phyloP scores from a whole-genome alignment of 2,329 filamentous ascomycete species.

The Exophiala aquamarina region DNA sequence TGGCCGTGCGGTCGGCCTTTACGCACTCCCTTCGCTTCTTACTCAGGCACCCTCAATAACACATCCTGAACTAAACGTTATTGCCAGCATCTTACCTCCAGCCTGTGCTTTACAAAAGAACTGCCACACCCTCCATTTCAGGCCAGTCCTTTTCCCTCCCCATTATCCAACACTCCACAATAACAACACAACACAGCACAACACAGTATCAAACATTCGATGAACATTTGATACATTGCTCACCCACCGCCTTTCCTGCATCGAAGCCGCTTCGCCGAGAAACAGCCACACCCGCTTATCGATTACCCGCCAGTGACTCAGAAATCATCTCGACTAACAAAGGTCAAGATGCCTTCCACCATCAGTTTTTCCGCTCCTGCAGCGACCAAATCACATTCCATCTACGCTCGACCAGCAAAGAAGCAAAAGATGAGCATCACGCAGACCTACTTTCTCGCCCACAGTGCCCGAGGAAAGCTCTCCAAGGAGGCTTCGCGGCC shows the following conservation, averaged over 20 bases:
- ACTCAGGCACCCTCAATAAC: constrained; percentile 23
- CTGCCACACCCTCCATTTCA: constrained; percentile 15
- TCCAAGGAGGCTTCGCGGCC: constrained; percentile 83
- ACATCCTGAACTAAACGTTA: constrained; percentile 9
- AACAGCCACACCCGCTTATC: constrained; percentile 2
- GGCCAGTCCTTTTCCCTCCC: constrained; percentile 10
- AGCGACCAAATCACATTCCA: constrained; percentile 25
- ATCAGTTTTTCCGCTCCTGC: constrained; percentile 26
- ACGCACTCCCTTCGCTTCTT: constrained; percentile 18
- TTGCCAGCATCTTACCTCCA: constrained; percentile 17
- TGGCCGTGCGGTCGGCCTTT: constrained; percentile 16
- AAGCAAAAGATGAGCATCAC: constrained; percentile 91
- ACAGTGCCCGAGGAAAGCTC: constrained; percentile 95
- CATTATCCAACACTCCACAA: constrained; percentile 7
- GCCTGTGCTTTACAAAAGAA: constrained; percentile 24
- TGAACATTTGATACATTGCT: constrained; percentile 7
- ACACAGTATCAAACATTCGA: constrained; percentile 2
- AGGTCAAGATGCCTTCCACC: constrained; percentile 30
- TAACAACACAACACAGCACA: constrained; percentile 1
- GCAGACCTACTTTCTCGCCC: constrained; percentile 97
- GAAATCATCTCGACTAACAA: constrained; percentile 4
- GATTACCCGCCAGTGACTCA: constrained; percentile 21
- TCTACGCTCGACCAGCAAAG: constrained; percentile 32
- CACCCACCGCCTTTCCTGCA: constrained; percentile 2
- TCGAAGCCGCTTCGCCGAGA: constrained; percentile 3